Evolutionary conservation across 495 filamentous ascomycete genomes (phyloP).

Genomic region (Cryomyces antarcticus): DNA sequence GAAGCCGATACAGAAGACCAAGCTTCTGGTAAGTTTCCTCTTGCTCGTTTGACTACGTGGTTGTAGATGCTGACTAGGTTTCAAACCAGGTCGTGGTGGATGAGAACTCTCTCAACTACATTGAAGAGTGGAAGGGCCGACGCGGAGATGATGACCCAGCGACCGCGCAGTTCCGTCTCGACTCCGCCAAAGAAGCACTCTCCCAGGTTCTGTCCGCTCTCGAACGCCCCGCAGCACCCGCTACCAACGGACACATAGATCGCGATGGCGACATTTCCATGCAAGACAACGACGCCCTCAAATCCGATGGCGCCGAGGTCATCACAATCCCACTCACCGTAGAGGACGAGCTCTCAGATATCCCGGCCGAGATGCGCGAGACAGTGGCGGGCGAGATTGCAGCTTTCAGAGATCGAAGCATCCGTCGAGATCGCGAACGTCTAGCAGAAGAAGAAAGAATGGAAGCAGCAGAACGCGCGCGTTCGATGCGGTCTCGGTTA

Average conservation of each 20-base stretch:
- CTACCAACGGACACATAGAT: constrained; percentile 23
- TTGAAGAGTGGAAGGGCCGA: constrained; percentile 55
- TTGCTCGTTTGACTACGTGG: not conserved
- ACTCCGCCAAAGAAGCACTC: constrained; percentile 43
- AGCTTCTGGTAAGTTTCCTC: constrained; percentile 30
- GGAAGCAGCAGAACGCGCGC: constrained; percentile 63
- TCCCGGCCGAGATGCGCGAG: constrained; percentile 91
- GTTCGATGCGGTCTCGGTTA: constrained; percentile 47
- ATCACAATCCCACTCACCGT: constrained; percentile 76
- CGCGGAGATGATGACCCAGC: constrained; percentile 45
- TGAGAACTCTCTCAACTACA: constrained; percentile 53
- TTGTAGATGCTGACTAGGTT: not conserved
- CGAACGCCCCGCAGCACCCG: constrained; percentile 39
- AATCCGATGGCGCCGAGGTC: constrained; percentile 47
- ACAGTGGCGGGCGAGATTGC: constrained; percentile 88
- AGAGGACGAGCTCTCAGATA: constrained; percentile 90
- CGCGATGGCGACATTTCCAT: constrained; percentile 52
- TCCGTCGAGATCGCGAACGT: constrained; percentile 69
- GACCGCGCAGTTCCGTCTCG: constrained; percentile 43
- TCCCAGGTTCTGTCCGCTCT: constrained; percentile 46
- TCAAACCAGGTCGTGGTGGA: constrained; percentile 48
- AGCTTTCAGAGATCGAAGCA: constrained; percentile 81
- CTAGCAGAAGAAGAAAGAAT: constrained; percentile 75
- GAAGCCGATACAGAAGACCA: constrained; percentile 44
- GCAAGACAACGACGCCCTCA: constrained; percentile 35